Evolutionary conservation across 2,329 filamentous ascomycete genomes (phyloP).

Genomic region (Monilinia laxa): DNA sequence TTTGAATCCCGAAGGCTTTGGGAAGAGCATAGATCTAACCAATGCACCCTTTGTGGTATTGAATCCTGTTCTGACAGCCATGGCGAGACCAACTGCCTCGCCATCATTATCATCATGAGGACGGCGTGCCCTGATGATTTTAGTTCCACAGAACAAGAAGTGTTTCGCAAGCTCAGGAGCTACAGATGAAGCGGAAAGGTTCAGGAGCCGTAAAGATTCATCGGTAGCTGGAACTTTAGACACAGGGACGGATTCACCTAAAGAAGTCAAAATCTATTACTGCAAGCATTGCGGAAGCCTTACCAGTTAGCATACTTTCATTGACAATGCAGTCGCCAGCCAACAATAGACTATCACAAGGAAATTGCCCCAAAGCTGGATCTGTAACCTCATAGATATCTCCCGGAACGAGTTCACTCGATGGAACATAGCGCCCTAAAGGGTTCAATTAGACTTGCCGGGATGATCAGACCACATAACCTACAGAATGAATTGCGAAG

Average conservation of each 20-base stretch:
- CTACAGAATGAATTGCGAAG: slow-evolving; percentile 90
- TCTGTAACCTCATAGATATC: slow-evolving; percentile 98
- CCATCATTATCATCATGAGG: slow-evolving; percentile 84
- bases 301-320: slow-evolving; percentile 93
- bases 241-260: slow-evolving; percentile 91
- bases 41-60: slow-evolving; percentile 96
- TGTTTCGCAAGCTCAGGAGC: slow-evolving; percentile 81
- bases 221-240: slow-evolving; percentile 86
- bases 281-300: slow-evolving; percentile 17
- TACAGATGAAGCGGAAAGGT: slow-evolving; percentile 78
- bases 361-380: slow-evolving; percentile 81
- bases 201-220: slow-evolving; percentile 71
- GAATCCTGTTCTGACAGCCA: slow-evolving; percentile 93
- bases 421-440: slow-evolving; percentile 77
- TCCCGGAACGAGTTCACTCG: slow-evolving; percentile 85
- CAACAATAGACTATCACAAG: slow-evolving; percentile 86
- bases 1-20: slow-evolving; percentile 96
- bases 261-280: slow-evolving; percentile 14
- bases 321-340: slow-evolving; percentile 98
- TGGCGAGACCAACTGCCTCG: slow-evolving; percentile 85
- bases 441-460: slow-evolving; percentile 16
- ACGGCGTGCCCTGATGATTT: slow-evolving; percentile 84
- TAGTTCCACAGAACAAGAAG: slow-evolving; percentile 92
- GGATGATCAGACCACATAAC: slow-evolving; percentile 33
- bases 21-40: slow-evolving; percentile 97